Evolutionary conservation across 2,329 filamentous ascomycete species (phyloP), one percentile per base, ranked within the genome.

Genomic region (Juglanconis sp.): DNA sequence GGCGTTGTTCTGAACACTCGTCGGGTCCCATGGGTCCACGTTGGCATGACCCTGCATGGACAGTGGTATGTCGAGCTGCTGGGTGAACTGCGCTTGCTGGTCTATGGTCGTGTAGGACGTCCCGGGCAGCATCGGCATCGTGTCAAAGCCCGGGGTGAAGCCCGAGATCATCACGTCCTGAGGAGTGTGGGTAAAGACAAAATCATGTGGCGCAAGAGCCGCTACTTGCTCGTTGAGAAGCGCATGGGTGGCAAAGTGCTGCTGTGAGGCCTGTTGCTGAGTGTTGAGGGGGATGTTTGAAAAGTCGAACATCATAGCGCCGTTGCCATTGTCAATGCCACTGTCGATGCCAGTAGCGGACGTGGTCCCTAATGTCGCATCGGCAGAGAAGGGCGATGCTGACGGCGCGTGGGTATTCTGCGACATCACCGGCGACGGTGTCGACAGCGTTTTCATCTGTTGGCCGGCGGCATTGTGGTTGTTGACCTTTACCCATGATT

Each of bases 401-500:
- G 61, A 57, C 4, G 51, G 11, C 7, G 52, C 31, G 34, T 60
- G n/a, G 48, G 56, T 65, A 49, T 76, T 71, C 30, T 79, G 65
- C 3, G 79, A 80, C 30, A 80, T 81, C 44, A 77, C 38, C 5
- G 61, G 61, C 13, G 61, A 57, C 4, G 61, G 61, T 4, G 61
- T 57, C 35, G 59, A 53, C 10, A 54, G 32, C 35, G 56, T 34
- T 7, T 44, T 54, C 65, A 46, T 68, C 70, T 34, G 67, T 66
- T 47, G 69, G 65, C 68, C 69, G 63, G 44, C n/a, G 44, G 44
- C 44, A 17, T 46, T 46, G 44, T 46, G 44, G 44, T 76, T 75
- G 35, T 76, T 74, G 51, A 84, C 69, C 48, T 84, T 70, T 11
- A 74, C 75, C 70, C 78, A 85, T 30, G 81, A 81, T 42, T 75